phyloP scores from a whole-genome alignment of 1,284 basidiomycete genomes.

The Sporisorium iseilematis-ciliati region DNA sequence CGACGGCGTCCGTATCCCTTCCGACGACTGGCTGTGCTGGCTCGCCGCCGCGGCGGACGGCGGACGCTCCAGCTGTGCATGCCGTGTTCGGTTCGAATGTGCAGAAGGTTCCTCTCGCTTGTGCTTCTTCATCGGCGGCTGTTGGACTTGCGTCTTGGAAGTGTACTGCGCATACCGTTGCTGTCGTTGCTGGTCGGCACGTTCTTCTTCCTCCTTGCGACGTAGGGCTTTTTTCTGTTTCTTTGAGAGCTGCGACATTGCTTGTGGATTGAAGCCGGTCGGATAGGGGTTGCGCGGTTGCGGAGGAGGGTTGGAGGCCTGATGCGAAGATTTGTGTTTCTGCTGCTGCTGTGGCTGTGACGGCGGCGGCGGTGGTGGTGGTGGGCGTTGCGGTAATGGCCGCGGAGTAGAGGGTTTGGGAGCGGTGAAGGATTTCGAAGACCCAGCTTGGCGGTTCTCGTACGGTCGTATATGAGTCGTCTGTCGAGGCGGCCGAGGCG shows the following conservation, averaged over 20 bases:
- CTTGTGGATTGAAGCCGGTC: not conserved
- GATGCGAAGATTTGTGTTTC: not conserved
- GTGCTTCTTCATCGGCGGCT: slow-evolving; percentile 13
- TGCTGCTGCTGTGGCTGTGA: no score
- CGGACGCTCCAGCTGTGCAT: not conserved
- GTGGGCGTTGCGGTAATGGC: slow-evolving; percentile 2
- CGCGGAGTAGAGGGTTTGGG: not conserved
- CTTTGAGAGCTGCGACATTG: not conserved
- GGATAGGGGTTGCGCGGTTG: not conserved
- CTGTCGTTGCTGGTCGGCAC: not conserved
- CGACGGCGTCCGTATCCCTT: slow-evolving; percentile 15
- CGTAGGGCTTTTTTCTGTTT: slow-evolving; percentile 12
- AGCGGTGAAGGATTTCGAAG: not conserved
- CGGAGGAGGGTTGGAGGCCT: not conserved
- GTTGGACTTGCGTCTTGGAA: not conserved
- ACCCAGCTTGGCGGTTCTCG: not conserved
- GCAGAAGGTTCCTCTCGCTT: not conserved
- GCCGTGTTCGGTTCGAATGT: not conserved
- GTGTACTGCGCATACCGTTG: not conserved
- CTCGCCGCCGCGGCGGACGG: not conserved
- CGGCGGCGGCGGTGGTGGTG: no score
- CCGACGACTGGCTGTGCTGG: not conserved
- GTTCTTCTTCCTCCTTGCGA: slow-evolving; percentile 3
- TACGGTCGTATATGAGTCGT: not conserved
- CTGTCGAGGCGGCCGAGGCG: not conserved